Conservation (phyloP, 805 yeast species). For the Candida bentonensis region DNA sequence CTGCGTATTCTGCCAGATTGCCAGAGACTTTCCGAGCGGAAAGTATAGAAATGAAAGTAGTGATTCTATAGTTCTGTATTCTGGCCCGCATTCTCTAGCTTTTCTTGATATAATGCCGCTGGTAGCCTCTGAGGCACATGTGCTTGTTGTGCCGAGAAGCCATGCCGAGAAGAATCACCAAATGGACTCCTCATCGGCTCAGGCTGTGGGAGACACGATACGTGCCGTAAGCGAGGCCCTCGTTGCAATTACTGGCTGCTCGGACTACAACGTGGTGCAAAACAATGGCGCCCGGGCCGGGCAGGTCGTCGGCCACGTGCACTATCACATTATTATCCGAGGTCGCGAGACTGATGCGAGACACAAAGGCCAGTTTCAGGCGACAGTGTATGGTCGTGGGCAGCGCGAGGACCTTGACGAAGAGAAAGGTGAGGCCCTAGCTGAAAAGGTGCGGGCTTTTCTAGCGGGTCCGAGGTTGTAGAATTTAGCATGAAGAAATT, state of each 20-base stretch:
- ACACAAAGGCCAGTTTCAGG: neutral
- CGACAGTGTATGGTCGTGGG: slow-evolving; percentile 19
- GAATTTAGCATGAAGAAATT: neutral
- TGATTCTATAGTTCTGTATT: slow-evolving; percentile 15
- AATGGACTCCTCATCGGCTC: slow-evolving; percentile 10
- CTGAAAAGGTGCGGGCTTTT: neutral
- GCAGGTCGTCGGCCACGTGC: slow-evolving; percentile 87
- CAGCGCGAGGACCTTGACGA: slow-evolving; percentile 20
- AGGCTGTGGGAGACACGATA: slow-evolving; percentile 9
- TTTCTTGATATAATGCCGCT: slow-evolving; percentile 25
- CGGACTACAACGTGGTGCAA: slow-evolving; percentile 23
- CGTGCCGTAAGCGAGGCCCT: slow-evolving; percentile 2
- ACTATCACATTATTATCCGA: slow-evolving; percentile 79
- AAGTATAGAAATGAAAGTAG: slow-evolving; percentile 4
- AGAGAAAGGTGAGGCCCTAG: neutral
- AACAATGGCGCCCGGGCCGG: slow-evolving; percentile 79
- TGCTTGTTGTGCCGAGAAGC: slow-evolving; percentile 22
- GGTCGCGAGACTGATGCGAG: slow-evolving; percentile 3
- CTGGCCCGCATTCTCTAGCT: slow-evolving; percentile 19
- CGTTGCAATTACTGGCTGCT: slow-evolving; percentile 11
- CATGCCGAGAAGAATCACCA: slow-evolving; percentile 18
- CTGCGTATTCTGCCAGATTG: slow-evolving; percentile 20
- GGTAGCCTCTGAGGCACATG: slow-evolving; percentile 21
- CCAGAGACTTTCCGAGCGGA: slow-evolving; percentile 10
- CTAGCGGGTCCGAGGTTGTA: too few relatives aligned